Conservation (phyloP, 2,329 filamentous ascomycete genomes). For the Septoria petroselini region DNA sequence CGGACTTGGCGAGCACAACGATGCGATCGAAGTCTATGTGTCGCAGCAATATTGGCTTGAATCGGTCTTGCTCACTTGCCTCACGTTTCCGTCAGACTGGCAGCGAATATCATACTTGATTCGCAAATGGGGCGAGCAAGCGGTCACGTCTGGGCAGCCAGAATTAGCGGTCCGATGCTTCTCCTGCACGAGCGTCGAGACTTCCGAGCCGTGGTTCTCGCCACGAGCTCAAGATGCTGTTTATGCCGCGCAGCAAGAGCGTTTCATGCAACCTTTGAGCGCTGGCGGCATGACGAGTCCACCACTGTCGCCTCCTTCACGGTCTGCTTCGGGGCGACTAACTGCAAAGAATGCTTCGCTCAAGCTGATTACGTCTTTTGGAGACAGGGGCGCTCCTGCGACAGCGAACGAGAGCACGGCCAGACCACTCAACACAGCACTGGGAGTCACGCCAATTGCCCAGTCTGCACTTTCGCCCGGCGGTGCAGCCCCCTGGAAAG, state of each 20-base stretch:
- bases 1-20: slow-evolving; percentile 85
- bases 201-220: slow-evolving; percentile 82
- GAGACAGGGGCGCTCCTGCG: slow-evolving; percentile 59
- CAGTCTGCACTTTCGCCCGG: slow-evolving; percentile 65
- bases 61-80: slow-evolving; percentile 80
- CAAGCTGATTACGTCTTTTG: slow-evolving; percentile 89
- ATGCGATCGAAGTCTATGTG: slow-evolving; percentile 94
- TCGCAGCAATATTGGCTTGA: slow-evolving; percentile 91
- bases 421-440: slow-evolving; percentile 9
- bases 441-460: slow-evolving; percentile 80
- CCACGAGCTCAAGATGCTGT: slow-evolving; percentile 67
- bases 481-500: slow-evolving; percentile 46
- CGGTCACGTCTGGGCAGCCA: slow-evolving; percentile 80
- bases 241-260: slow-evolving; percentile 54
- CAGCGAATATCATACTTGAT: slow-evolving; percentile 83
- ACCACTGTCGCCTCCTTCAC: slow-evolving; percentile 68
- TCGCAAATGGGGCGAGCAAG: slow-evolving; percentile 91
- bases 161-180: slow-evolving; percentile 91
- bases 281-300: slow-evolving; percentile 62
- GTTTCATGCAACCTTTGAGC: slow-evolving; percentile 37
- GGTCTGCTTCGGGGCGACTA: slow-evolving; percentile 49
- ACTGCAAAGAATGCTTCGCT: slow-evolving; percentile 78
- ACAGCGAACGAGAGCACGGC: slow-evolving; percentile 8
- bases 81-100: slow-evolving; percentile 83
- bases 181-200: slow-evolving; percentile 82